A percentile compares a stretch with the other conserved stretches of the same genome.
phyloP scores from a whole-genome alignment of 768 basidiomycete species.

The Mycena chlorophos region DNA sequence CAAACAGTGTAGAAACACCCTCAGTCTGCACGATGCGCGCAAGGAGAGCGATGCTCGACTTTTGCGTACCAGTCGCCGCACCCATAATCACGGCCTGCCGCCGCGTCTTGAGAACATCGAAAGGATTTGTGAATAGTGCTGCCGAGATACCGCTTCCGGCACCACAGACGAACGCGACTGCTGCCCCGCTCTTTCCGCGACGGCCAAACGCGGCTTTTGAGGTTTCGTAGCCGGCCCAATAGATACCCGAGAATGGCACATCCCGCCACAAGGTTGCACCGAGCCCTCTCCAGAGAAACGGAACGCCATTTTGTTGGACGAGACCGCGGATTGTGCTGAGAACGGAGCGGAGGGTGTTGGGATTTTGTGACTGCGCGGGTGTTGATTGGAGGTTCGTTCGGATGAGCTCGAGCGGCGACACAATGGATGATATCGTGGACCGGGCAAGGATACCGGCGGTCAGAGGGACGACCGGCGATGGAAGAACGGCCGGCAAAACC shows the following conservation, averaged over 20 bases:
- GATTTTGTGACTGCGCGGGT: conserved; percentile 64
- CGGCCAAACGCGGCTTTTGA: conserved; percentile 66
- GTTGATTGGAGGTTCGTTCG: conserved; percentile 93
- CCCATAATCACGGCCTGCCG: conserved; percentile 82
- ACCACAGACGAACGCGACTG: conserved; percentile 84
- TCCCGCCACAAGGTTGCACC: conserved; percentile 95
- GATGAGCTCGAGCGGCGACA: conserved; percentile 89
- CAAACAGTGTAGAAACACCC: conserved; percentile 75
- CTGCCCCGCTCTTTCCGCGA: conserved; percentile 55
- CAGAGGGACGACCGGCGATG: conserved; percentile 64
- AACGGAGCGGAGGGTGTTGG: conserved; percentile 77
- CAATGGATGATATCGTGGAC: conserved; percentile 71
- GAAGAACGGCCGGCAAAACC: conserved; percentile 59
- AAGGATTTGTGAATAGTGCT: conserved; percentile 88
- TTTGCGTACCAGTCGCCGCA: conserved; percentile 38
- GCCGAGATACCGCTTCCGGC: conserved; percentile 85
- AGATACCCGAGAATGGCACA: conserved; percentile 94
- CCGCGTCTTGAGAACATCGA: conserved; percentile 95
- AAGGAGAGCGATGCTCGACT: conserved; percentile 64
- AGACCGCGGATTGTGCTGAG: conserved; percentile 60
- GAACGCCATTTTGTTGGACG: conserved; percentile 62
- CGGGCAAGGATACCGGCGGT: conserved; percentile 82
- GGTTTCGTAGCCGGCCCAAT: conserved; percentile 94
- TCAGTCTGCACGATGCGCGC: conserved; percentile 74
- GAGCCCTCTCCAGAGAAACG: conserved; percentile 86